phyloP scores from a whole-genome alignment of 192 early-diverging fungal genomes.

The Backusella morwellensis region DNA sequence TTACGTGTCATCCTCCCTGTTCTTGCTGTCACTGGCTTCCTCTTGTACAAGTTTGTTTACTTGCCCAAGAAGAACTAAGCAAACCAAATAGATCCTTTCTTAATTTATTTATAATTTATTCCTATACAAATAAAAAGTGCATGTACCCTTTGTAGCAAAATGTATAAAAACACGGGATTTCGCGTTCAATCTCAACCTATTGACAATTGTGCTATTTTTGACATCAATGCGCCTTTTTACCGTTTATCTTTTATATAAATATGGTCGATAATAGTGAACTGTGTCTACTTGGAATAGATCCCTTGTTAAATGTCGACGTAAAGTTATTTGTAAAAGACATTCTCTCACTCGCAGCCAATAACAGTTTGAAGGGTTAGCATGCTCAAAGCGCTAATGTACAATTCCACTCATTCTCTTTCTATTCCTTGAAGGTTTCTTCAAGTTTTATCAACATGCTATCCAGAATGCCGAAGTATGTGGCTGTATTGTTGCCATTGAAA shows the following conservation, averaged over 20 bases:
- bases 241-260: not conserved
- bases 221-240: not conserved
- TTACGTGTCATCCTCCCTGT: slow-evolving; percentile 27
- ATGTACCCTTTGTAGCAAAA: too few species aligned
- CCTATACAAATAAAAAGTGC: not conserved
- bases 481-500: not conserved
- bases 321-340: not conserved
- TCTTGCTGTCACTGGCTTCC: slow-evolving; percentile 23
- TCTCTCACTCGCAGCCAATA: not conserved
- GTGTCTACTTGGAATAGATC: not conserved
- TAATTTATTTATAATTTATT: not conserved
- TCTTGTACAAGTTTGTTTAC: slow-evolving; percentile 37
- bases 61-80: slow-evolving; percentile 1
- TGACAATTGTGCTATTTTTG: not conserved
- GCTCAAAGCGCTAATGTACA: too few species aligned
- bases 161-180: too few species aligned
- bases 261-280: not conserved
- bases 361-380: not conserved
- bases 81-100: not conserved
- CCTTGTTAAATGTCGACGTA: not conserved
- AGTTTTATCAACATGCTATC: not conserved
- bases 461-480: not conserved
- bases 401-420: not conserved
- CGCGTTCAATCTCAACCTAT: too few species aligned
- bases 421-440: not conserved